Conservation (phyloP, 2,329 filamentous ascomycete genomes). For the Colletotrichum horii region DNA sequence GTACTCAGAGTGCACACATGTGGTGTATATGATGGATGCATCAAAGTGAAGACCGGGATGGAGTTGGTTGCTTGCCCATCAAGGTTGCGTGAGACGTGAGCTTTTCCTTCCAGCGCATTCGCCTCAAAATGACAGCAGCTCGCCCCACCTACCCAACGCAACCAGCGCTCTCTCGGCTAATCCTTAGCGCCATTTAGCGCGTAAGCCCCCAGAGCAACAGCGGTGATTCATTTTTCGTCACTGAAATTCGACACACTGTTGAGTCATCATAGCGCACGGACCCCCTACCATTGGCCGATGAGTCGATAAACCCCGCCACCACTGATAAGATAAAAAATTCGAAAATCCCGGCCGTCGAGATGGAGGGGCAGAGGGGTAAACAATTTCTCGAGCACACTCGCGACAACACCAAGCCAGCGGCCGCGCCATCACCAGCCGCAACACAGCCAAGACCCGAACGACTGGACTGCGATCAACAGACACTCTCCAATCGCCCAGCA, state of each 20-base stretch:
- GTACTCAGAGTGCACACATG: neutral
- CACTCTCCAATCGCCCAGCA: neutral
- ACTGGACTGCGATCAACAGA: neutral
- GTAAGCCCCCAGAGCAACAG: neutral
- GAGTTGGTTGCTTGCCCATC: neutral
- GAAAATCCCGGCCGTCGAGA: neutral
- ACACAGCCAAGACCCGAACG: neutral
- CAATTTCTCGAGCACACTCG: neutral
- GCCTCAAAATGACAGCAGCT: neutral
- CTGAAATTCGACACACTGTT: neutral
- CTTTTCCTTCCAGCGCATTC: neutral
- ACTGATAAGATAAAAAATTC: slow-evolving; percentile 22
- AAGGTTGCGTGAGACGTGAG: neutral
- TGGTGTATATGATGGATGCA: neutral
- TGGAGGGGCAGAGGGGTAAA: slow-evolving; percentile 12
- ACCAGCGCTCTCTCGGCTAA: neutral
- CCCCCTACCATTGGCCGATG: neutral
- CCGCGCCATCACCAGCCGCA: neutral
- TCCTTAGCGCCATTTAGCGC: neutral
- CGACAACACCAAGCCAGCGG: neutral
- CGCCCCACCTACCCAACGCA: neutral
- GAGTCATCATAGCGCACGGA: slow-evolving; percentile 13
- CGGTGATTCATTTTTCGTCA: neutral
- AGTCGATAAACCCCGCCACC: slow-evolving; percentile 4
- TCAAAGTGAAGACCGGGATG: neutral